These are phyloP conservation scores for Tanacetum coccineum DNA, from an alignment of 129 eudicot species.

Conservation along the genomic window DNA sequence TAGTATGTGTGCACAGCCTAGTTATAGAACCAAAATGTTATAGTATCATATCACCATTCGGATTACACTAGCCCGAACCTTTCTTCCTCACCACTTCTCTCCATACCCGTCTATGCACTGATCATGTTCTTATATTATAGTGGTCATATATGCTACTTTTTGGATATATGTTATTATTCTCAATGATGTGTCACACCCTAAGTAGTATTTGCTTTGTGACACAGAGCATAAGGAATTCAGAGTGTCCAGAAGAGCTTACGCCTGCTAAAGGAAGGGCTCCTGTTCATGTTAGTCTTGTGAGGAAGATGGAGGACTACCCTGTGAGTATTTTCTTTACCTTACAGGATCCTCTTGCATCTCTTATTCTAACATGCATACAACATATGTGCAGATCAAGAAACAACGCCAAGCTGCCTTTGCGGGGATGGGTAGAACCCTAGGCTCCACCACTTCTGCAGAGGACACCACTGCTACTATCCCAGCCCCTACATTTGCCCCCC, in stretches of 20 bases:
- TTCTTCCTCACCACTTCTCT: no score
- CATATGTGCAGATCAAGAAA: conserved; percentile 39
- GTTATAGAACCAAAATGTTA: no score
- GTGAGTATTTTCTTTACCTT: conserved; percentile 31
- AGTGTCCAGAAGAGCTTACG: conserved; percentile 76
- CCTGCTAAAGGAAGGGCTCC: conserved; percentile 55
- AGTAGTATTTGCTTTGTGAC: conserved; percentile 1
- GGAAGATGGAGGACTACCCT: conserved; percentile 61
- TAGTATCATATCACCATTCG: no score
- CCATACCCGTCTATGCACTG: no score
- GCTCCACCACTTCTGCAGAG: conserved; percentile 37
- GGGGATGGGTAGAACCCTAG: conserved; percentile 76
- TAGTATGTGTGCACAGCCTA: no score
- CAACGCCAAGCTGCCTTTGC: conserved; percentile 45
- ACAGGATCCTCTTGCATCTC: no score
- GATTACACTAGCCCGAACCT: no score
- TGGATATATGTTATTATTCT: no score
- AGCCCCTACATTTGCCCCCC: conserved; percentile 38
- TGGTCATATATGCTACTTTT: no score
- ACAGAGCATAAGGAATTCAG: conserved; percentile 74
- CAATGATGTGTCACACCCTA: no score
- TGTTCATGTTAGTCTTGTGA: conserved; percentile 53
- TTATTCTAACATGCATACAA: no score
- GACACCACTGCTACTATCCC: conserved; percentile 28
- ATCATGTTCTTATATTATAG: no score